Percentiles rank a stretch among this genome's conserved stretches.
phyloP scores from a whole-genome alignment of 2,329 filamentous ascomycete species.

The Fusarium torreyae region DNA sequence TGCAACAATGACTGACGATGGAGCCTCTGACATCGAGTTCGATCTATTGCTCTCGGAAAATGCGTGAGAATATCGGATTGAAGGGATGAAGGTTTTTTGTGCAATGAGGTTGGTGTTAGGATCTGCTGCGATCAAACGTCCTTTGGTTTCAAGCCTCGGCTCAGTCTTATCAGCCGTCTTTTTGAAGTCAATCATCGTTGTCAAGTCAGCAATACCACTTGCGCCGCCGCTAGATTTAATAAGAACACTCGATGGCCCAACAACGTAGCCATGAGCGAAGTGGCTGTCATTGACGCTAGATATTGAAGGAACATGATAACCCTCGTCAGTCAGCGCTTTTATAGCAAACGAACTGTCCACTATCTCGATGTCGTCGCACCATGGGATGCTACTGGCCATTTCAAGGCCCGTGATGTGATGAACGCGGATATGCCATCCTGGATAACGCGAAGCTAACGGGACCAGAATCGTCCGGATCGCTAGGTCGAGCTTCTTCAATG shows the following conservation, averaged over 20 bases:
- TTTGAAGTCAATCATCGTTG: fast-evolving
- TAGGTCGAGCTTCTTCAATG: slow-evolving; percentile 44
- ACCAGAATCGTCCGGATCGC: slow-evolving; percentile 48
- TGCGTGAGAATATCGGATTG: not conserved
- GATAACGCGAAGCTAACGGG: slow-evolving; percentile 49
- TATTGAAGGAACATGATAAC: slow-evolving; percentile 1
- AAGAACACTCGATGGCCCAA: not conserved
- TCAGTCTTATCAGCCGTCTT: not conserved
- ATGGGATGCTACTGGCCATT: not conserved
- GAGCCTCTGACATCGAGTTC: not conserved
- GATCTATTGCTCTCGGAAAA: fast-evolving
- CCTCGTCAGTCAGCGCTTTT: not conserved
- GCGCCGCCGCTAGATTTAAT: slow-evolving; percentile 20
- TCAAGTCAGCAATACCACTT: slow-evolving; percentile 21
- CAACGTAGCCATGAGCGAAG: not conserved
- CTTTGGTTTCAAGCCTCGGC: not conserved
- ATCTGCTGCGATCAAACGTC: slow-evolving; percentile 18
- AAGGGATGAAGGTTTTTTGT: slow-evolving; percentile 33
- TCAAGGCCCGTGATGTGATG: slow-evolving; percentile 30
- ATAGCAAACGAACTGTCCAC: slow-evolving; percentile 30
- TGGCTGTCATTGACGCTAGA: not conserved
- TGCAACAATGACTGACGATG: not conserved
- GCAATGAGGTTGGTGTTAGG: slow-evolving; percentile 34
- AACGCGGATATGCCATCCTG: slow-evolving; percentile 53
- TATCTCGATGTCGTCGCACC: slow-evolving; percentile 18